phyloP scores from a whole-genome alignment of 257 asterid species.

The Solanum chmielewskii region DNA sequence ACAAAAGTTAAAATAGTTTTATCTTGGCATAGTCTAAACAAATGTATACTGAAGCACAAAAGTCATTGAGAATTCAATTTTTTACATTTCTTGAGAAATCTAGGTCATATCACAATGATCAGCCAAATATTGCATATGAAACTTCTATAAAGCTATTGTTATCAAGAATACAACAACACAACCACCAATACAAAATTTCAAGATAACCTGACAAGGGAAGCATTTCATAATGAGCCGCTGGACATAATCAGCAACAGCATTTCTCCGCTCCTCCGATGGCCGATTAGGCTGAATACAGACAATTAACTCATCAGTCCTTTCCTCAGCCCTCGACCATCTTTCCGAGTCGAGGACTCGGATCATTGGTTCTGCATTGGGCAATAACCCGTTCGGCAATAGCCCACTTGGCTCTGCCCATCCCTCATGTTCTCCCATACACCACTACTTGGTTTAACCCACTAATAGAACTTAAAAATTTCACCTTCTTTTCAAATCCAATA shows the following conservation, averaged over 20 bases:
- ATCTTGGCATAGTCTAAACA: not conserved
- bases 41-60: not conserved
- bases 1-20: not conserved
- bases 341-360: constrained; percentile 49
- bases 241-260: constrained; percentile 22
- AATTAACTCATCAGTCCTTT: constrained; percentile 79
- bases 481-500: not conserved
- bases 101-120: not conserved
- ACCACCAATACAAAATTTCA: not conserved
- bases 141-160: not conserved
- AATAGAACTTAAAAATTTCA: not conserved
- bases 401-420: constrained; percentile 68
- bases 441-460: not conserved
- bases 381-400: constrained; percentile 65
- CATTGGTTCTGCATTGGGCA: constrained; percentile 64
- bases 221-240: constrained; percentile 15
- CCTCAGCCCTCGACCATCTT: constrained; percentile 89
- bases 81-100: not conserved
- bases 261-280: constrained; percentile 25
- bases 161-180: not conserved
- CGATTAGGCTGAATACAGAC: constrained; percentile 82
- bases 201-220: constrained; percentile 29
- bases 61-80: not conserved
- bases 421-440: constrained; percentile 79
- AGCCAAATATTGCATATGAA: not conserved